Evolutionary conservation across 2,329 filamentous ascomycete species (phyloP).

Genomic region (Cladophialophora yegresii): DNA sequence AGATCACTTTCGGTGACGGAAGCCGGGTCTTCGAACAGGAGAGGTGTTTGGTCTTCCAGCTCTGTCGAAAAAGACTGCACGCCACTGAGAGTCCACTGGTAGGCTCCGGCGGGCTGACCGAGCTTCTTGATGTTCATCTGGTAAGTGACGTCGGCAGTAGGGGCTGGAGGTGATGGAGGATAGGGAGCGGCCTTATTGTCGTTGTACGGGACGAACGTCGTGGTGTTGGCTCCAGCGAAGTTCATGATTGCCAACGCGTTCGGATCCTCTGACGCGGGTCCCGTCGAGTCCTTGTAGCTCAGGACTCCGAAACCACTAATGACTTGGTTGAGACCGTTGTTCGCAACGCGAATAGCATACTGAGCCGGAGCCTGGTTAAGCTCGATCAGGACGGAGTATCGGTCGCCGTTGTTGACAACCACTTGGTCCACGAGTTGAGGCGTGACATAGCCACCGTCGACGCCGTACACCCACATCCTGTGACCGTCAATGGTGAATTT

Average conservation of each 20-base stretch:
- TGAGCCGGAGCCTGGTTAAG: conserved; percentile 43
- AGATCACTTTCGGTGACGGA: conserved; percentile 48
- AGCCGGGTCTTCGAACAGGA: conserved; percentile 50
- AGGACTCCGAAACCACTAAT: conserved; percentile 57
- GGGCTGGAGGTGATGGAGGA: conserved; percentile 50
- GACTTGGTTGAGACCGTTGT: conserved; percentile 55
- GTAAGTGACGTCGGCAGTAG: conserved; percentile 51
- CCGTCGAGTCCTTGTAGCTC: conserved; percentile 42
- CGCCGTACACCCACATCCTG: conserved; percentile 49
- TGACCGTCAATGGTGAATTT: conserved; percentile 50
- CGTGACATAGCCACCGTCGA: conserved; percentile 49
- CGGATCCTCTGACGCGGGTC: conserved; percentile 32
- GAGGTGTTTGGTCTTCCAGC: conserved; percentile 46
- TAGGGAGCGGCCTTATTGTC: conserved; percentile 51
- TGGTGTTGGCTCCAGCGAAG: conserved; percentile 51
- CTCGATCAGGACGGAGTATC: conserved; percentile 47
- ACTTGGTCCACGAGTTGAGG: conserved; percentile 45
- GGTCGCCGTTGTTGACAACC: conserved; percentile 44
- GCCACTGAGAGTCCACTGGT: conserved; percentile 58
- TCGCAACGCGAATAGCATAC: conserved; percentile 54
- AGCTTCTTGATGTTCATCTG: conserved; percentile 41
- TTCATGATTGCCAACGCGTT: conserved; percentile 52
- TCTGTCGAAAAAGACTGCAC: conserved; percentile 44
- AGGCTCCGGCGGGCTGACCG: conserved; percentile 44
- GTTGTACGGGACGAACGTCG: conserved; percentile 50